Percentiles rank a stretch among this genome's conserved stretches.
These are phyloP conservation scores for Podila minutissima DNA, from an alignment of 192 early-diverging fungal genomes.

Conservation along the genomic window DNA sequence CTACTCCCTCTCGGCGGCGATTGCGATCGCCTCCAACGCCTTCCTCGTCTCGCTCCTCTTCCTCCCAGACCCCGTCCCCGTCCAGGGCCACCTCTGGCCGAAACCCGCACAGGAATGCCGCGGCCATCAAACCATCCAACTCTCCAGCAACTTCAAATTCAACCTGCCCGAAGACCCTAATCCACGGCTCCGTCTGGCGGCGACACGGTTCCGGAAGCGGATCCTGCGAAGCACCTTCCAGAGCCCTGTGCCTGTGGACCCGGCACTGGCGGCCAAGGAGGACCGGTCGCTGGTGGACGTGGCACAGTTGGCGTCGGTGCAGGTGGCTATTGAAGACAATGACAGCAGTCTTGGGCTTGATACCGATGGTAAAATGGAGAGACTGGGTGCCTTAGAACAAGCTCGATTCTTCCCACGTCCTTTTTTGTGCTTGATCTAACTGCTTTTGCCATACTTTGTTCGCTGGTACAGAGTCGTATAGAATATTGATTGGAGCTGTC, in stretches of 20 bases:
- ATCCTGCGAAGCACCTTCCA: constrained; percentile 21
- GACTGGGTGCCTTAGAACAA: not conserved
- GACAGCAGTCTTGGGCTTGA: constrained; percentile 4
- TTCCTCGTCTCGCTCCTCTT: constrained; percentile 35
- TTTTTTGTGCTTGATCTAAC: not conserved
- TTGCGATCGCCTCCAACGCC: constrained; percentile 34
- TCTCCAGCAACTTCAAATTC: constrained; percentile 16
- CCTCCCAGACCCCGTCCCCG: constrained; percentile 20
- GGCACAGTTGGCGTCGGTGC: not conserved
- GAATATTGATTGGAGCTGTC: constrained; percentile 20
- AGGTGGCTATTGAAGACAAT: constrained; percentile 10
- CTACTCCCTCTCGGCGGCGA: constrained; percentile 36
- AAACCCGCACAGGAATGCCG: constrained; percentile 28
- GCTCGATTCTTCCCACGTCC: not conserved
- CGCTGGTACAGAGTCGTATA: constrained; percentile 20
- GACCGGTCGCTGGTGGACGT: constrained; percentile 11
- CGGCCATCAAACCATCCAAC: constrained; percentile 29
- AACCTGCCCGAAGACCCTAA: constrained; percentile 19
- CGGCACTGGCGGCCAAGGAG: constrained; percentile 1
- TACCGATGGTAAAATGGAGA: constrained; percentile 23
- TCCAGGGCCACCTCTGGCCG: constrained; percentile 33
- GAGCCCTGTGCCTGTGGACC: constrained; percentile 30
- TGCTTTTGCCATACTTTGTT: not conserved
- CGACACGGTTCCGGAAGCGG: constrained; percentile 16
- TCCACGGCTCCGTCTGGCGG: constrained; percentile 11